Evolutionary conservation across 2,329 filamentous ascomycete genomes (phyloP), one percentile per base, ranked within the genome.

Genomic region (Thielaviopsis ethacetica): DNA sequence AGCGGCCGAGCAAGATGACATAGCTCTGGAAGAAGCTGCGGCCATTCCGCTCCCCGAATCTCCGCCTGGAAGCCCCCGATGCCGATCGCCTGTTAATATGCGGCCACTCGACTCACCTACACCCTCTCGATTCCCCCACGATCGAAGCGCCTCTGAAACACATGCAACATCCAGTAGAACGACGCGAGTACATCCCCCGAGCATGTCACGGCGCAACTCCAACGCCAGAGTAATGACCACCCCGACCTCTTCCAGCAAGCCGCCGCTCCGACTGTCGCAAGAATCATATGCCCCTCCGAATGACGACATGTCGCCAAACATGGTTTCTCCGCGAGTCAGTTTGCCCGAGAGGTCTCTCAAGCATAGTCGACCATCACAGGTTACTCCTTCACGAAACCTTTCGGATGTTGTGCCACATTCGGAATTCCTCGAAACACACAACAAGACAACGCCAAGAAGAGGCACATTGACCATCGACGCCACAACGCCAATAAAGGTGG

Each of bases 291-390:
- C 65, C 6, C 62, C 63, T 0, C 57, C 61, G 5, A 62, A 63
- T 2, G 71, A 73, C 10, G 68, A 68, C 22, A 54, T 65, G 6
- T 68, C 67, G 12, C 58, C 67, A 3, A 62, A 65, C 1, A 64
- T 70, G 19, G 62, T 68, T 19, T 68, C 68, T 9, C 65, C 69
- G 6, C 67, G 67, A 15, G 34, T 69, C 21, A 34, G 24, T 15
- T 41, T 59, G 6, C 44, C 53, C n/a, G 56, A 58, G 41, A 53
- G 44, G 34, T 38, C 50, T 19, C 50, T 58, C 13, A 61, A 59
- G 26, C 53, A 58, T 15, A 34, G 17, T 34, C 52, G 59, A 9
- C 49, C 56, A 5, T 22, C 59, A 26, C 53, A 58, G 34, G 47
- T 55, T 2, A 21, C 56, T 9, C 51, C 53, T 4, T 47, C 38